Evolutionary conservation across 345 rosid genomes (phyloP), one percentile per base, ranked within the genome.

Genomic region (Pistacia atlantica): DNA sequence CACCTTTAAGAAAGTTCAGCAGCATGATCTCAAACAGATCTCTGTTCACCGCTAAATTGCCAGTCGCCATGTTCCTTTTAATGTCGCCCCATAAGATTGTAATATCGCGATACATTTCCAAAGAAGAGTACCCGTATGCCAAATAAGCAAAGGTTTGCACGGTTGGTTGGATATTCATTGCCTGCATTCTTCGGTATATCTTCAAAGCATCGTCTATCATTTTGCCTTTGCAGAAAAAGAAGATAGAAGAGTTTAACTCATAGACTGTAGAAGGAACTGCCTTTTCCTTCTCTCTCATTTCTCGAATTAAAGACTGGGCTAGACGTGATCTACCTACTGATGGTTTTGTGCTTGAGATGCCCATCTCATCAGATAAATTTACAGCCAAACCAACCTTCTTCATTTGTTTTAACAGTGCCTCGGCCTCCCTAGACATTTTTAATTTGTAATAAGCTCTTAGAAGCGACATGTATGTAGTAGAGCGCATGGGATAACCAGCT

Each of bases 61-160:
- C 75, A 81, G 38, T 76, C 18, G 79, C 72, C 65, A 87, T 70
- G 77, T 83, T 81, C 86, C 90, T 85, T 83, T 93, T 93, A 65
- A 92, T 88, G 76, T 93, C 98, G 56, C 97, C 97, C 99, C 98
- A 95, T 66, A 92, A 74, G 63, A 95, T 71, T 0, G 98, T 89
- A 66, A 91, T 82, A 14, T 90, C 89, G 12, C 98, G 81, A 79
- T 86, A 88, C 93, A 78, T 89, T 73, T 86, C 88, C 56, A 89
- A 67, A 25, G 93, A 89, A 60, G 94, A 86, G 81, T 84, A 91
- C 65, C 90, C 89, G 51, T 73, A 45, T 11, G 80, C 65, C 80
- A 93, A 69, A 80, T 84, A 80, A 72, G 88, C 85, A 71, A 89
- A 93, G 13, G 93, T 91, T 70, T 90, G 92, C 64, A 73, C 79